Percentiles rank a stretch among this genome's conserved stretches.
These are phyloP conservation scores for Chaetoscypha palmicola DNA, from an alignment of 2,329 filamentous ascomycete genomes.

Conservation along the genomic window DNA sequence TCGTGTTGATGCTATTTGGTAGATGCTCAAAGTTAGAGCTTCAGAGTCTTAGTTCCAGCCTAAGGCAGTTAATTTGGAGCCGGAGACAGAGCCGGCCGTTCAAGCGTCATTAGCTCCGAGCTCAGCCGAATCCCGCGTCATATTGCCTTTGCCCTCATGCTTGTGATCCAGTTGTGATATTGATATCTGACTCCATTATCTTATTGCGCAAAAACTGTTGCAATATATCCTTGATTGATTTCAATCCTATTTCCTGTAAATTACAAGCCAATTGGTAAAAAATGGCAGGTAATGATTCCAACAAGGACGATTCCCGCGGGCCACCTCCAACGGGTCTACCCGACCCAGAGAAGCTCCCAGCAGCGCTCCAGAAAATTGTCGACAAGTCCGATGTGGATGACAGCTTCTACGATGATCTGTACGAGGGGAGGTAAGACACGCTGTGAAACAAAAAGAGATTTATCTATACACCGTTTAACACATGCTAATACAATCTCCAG, in stretches of 20 bases:
- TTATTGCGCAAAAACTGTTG: not conserved
- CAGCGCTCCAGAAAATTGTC: conserved; percentile 49
- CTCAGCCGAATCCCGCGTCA: not conserved
- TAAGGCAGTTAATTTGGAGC: not conserved
- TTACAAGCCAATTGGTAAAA: too few species aligned
- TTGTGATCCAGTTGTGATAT: too few species aligned
- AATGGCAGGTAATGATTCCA: conserved; percentile 26
- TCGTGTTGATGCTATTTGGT: conserved; percentile 14
- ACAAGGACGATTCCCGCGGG: conserved; percentile 20
- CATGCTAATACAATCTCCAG: conserved; percentile 34
- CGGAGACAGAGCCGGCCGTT: not conserved
- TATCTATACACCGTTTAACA: conserved; percentile 8
- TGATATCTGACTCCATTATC: too few species aligned
- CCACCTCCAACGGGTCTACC: conserved; percentile 23
- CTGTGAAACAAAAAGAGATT: not conserved
- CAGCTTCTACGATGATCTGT: conserved; percentile 68
- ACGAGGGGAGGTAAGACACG: conserved; percentile 66
- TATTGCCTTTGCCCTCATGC: not conserved
- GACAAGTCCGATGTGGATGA: conserved; percentile 57
- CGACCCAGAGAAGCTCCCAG: conserved; percentile 40
- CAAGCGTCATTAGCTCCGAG: not conserved
- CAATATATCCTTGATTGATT: not conserved
- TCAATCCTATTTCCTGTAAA: not conserved
- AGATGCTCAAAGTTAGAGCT: too few species aligned
- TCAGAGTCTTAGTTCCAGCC: too few species aligned